These are phyloP conservation scores for Penicillium canariense DNA, from an alignment of 495 filamentous ascomycete genomes.

Conservation along the genomic window DNA sequence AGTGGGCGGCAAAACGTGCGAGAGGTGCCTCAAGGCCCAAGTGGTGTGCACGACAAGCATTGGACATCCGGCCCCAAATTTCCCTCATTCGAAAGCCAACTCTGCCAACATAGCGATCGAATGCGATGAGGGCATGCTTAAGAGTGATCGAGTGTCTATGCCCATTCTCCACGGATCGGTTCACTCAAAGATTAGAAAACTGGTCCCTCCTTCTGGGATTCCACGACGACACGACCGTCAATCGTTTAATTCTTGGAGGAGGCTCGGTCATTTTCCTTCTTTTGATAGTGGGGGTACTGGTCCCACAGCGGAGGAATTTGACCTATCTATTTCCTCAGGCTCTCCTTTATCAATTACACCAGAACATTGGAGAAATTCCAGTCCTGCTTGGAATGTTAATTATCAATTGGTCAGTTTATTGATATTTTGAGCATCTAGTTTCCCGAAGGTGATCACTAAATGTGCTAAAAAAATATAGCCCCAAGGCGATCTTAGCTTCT, in stretches of 20 bases:
- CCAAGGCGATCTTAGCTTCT: not conserved
- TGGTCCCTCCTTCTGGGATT: not conserved
- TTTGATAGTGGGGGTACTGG: not conserved
- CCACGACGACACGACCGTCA: not conserved
- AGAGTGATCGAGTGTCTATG: not conserved
- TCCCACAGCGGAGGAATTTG: not conserved
- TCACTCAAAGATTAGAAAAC: slow-evolving; percentile 16
- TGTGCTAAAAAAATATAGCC: too few relatives aligned
- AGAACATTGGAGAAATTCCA: slow-evolving; percentile 8
- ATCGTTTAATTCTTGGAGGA: slow-evolving; percentile 3
- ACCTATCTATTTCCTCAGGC: not conserved
- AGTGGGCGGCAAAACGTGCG: slow-evolving; percentile 26
- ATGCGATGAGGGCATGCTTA: not conserved
- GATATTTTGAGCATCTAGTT: too few relatives aligned
- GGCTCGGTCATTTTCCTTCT: not conserved
- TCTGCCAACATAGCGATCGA: not conserved
- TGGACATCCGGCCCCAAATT: slow-evolving; percentile 11
- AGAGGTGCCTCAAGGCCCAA: slow-evolving; percentile 30
- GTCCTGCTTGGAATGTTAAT: not conserved
- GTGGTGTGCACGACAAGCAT: slow-evolving; percentile 26
- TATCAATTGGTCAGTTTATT: not conserved
- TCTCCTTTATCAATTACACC: not conserved
- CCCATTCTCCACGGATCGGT: slow-evolving; percentile 17
- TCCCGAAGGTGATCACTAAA: too few relatives aligned
- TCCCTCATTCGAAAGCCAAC: slow-evolving; percentile 3